A percentile compares a stretch with the other conserved stretches of the same genome.
These are phyloP conservation scores for Xerocomellus dryophilus DNA, from an alignment of 768 basidiomycete genomes.

Conservation along the genomic window DNA sequence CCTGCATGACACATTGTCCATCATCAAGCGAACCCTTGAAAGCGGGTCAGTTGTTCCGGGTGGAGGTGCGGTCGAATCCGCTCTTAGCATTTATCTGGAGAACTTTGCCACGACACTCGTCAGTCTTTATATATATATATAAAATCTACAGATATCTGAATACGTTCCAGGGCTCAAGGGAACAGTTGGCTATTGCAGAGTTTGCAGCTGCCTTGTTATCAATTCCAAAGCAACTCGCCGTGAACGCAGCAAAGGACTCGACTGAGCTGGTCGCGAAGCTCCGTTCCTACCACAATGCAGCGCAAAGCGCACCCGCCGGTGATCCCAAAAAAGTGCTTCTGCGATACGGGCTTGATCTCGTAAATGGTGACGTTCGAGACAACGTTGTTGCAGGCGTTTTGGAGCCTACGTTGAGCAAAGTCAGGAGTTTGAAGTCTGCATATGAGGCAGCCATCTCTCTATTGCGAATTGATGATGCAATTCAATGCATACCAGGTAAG, in stretches of 20 bases:
- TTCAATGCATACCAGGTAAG: conserved; percentile 84
- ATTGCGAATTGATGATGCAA: conserved; percentile 94
- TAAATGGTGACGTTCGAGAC: conserved; percentile 93
- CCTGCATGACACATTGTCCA: conserved; percentile 88
- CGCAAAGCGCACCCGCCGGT: conserved; percentile 85
- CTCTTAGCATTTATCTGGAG: conserved; percentile 94
- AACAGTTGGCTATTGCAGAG: conserved; percentile 99
- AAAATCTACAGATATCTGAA: background rate
- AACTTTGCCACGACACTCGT: conserved; percentile 98
- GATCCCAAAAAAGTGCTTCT: conserved; percentile 89
- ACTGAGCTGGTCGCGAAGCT: conserved; percentile 97
- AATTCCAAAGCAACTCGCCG: conserved; percentile 94
- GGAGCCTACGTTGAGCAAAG: conserved; percentile 96
- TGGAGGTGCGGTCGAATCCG: conserved; percentile 96
- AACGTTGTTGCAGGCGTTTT: conserved; percentile 91
- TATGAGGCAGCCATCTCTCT: conserved; percentile 95
- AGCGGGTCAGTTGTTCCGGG: conserved; percentile 95
- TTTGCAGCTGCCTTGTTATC: conserved; percentile 90
- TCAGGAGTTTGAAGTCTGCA: conserved; percentile 94
- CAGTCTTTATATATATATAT: conserved; percentile 30
- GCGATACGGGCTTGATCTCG: conserved; percentile 91
- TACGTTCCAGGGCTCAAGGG: conserved; percentile 79
- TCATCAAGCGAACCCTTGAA: conserved; percentile 96
- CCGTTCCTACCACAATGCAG: conserved; percentile 94
- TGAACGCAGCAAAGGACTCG: conserved; percentile 98